A percentile compares a stretch with the other conserved stretches of the same genome.
phyloP scores from a whole-genome alignment of 208 protist species.

The Leishmania braziliensis region DNA sequence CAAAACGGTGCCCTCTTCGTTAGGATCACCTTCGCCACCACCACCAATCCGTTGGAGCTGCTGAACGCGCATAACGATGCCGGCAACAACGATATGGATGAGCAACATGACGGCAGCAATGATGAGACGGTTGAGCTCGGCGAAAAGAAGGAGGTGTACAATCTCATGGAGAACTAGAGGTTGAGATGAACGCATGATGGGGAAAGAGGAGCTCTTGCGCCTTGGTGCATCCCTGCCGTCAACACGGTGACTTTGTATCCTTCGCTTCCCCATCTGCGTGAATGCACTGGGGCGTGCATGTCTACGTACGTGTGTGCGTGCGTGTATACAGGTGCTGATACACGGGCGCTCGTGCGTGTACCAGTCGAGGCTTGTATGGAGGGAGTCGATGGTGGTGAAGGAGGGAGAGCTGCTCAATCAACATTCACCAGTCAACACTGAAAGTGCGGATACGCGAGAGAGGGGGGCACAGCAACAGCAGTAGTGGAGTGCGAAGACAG shows the following conservation, averaged over 20 bases:
- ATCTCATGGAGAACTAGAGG: slow-evolving; percentile 51
- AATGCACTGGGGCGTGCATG: neutral
- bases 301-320: neutral
- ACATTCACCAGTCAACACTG: neutral
- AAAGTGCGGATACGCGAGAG: neutral
- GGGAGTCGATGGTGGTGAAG: neutral
- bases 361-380: neutral
- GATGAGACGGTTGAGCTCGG: slow-evolving; percentile 34
- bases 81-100: neutral
- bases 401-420: neutral
- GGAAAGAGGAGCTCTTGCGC: neutral
- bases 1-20: slow-evolving; percentile 46
- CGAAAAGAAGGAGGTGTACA: slow-evolving; percentile 58
- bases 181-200: neutral
- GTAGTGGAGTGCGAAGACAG: neutral
- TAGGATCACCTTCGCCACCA: slow-evolving; percentile 41
- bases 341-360: neutral
- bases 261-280: neutral
- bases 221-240: neutral
- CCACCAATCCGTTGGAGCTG: slow-evolving; percentile 64
- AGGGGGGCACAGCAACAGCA: neutral
- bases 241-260: neutral
- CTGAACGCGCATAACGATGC: slow-evolving; percentile 38
- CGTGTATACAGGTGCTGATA: neutral
- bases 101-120: neutral